Evolutionary conservation across 208 protist species (phyloP).

Genomic region (Herpetomonas muscarum): DNA sequence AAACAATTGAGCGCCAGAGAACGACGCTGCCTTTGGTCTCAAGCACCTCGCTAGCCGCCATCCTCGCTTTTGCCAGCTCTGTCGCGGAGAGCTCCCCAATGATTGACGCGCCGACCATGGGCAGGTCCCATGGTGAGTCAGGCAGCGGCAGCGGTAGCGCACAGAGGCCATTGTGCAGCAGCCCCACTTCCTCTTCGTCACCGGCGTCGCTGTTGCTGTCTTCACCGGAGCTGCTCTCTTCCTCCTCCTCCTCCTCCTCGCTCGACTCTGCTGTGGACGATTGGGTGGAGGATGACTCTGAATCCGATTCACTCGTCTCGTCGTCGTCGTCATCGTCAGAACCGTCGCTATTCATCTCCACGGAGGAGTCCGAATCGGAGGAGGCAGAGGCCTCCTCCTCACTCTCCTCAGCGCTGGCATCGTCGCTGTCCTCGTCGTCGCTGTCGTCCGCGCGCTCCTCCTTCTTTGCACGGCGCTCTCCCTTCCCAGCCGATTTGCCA

Average conservation of each 20-base stretch:
- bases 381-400: not conserved
- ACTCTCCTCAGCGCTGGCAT: conserved; percentile 9
- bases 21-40: conserved; percentile 47
- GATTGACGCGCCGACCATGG: conserved; percentile 50
- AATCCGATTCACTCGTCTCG: not conserved
- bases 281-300: conserved; percentile 3
- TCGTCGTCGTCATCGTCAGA: conserved; percentile 10
- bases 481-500: no score
- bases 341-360: no score
- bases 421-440: not conserved
- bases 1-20: conserved; percentile 50
- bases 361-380: conserved; percentile 6
- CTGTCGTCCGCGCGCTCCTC: not conserved
- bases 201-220: conserved; percentile 11
- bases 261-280: not conserved
- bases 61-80: conserved; percentile 38
- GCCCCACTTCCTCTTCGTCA: conserved; percentile 8
- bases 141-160: conserved; percentile 31
- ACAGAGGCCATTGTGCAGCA: conserved; percentile 22
- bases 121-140: conserved; percentile 41
- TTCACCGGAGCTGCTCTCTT: not conserved
- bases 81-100: conserved; percentile 35
- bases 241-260: not conserved
- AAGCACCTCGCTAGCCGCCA: conserved; percentile 37
- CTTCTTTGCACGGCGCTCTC: not conserved